A percentile compares a stretch with the other conserved stretches of the same genome.
Conservation (phyloP, 2,329 filamentous ascomycete genomes). For the Exophiala sideris region DNA sequence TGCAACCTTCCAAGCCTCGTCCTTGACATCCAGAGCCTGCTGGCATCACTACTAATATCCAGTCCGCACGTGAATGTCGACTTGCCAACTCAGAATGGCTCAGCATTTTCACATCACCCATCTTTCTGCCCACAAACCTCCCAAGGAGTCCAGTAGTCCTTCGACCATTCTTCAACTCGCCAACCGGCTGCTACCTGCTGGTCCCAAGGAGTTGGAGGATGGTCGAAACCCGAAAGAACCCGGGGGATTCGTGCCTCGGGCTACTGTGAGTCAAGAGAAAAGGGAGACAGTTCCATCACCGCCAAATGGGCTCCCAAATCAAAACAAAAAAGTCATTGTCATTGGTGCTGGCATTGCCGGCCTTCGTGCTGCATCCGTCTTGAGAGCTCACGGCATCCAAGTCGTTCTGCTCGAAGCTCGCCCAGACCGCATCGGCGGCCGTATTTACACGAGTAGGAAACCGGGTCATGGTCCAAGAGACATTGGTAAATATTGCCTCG, state of each 20-base stretch:
- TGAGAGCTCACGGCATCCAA: conserved; percentile 35
- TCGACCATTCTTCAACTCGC: conserved; percentile 28
- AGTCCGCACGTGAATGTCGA: conserved; percentile 30
- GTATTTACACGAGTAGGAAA: conserved; percentile 40
- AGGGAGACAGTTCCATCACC: conserved; percentile 7
- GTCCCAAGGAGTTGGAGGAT: conserved; percentile 25
- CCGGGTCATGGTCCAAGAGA: conserved; percentile 36
- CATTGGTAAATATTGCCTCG: conserved; percentile 37
- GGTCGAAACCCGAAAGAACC: conserved; percentile 27
- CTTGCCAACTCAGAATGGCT: conserved; percentile 33
- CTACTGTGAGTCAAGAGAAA: conserved; percentile 24
- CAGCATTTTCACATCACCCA: conserved; percentile 30
- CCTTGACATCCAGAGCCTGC: neutral
- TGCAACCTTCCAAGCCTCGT: conserved; percentile 1
- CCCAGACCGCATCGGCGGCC: conserved; percentile 36
- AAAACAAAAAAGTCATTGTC: conserved; percentile 33
- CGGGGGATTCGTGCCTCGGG: conserved; percentile 3
- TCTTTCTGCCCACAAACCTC: conserved; percentile 23
- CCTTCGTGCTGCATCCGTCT: conserved; percentile 35
- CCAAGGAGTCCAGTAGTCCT: conserved; percentile 30
- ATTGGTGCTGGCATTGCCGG: conserved; percentile 38
- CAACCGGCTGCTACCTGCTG: conserved; percentile 21
- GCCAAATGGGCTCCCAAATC: conserved; percentile 11
- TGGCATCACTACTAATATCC: conserved; percentile 1
- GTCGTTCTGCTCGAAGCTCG: conserved; percentile 37